Base-by-base conservation (phyloP, 768 basidiomycete species). In the Suillus americanus region DNA sequence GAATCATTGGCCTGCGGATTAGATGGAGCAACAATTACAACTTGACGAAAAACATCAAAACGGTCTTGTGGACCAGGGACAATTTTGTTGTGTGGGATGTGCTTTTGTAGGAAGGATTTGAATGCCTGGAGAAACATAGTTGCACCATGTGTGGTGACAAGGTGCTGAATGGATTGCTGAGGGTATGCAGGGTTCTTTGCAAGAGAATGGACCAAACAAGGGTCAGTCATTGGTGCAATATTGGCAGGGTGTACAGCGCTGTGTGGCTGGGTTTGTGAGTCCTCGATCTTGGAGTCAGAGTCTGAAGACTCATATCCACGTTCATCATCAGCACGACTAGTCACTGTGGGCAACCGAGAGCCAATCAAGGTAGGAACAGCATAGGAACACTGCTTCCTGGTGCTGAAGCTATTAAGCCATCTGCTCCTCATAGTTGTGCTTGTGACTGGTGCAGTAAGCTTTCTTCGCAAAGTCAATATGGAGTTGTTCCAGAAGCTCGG, bases 381-480 rank as follows among this genome's bases (percentile, higher is more conserved):
- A 75, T 0, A 65, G 66, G 14, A 65, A 37, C 6, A 82, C 67
- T 9, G 77, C 74, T 61, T 82, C 80, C 28, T 75, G 71, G 3
- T 76, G 69, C 63, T 82, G 33, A 33, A 33, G 33, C 33, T 1
- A 33, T 5, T 5, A 5, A 5, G 33, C 33, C 33, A 33, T 33
- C 33, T 33, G 81, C 12, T 69, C 56, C 3, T 38, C 70, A 59
- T 76, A 71, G 14, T 78, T 71, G 40, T 73, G 70, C 33, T 72
- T 16, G 65, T 77, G 71, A 38, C 66, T 71, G 33, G 71, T 63
- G 60, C 67, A 38, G 64, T 72, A 69, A 33, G 72, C 62, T 10
- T 67, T 41, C 64, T 84, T 83, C 1, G 80, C 77, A 45, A 72
- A 76, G 67, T 82, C 75, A 60, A 82, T 83, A 62, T 83, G 83